Conservation (phyloP, 169 alveolate species). For the Cryptosporidium andersoni region DNA sequence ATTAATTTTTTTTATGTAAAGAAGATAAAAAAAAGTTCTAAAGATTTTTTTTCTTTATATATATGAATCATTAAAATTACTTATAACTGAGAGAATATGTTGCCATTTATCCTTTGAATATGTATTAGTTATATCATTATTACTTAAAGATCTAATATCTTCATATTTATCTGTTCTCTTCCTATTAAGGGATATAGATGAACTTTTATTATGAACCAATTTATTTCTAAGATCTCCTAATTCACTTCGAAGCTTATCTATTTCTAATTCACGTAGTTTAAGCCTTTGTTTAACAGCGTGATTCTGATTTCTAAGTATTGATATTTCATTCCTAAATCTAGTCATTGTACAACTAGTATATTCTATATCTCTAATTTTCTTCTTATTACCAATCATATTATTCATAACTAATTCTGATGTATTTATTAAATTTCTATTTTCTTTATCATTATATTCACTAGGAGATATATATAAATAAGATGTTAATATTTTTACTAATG, state of each 20-base stretch:
- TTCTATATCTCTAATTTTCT: slow-evolving; percentile 26
- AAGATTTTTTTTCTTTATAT: too few species aligned
- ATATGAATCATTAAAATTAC: slow-evolving; percentile 31
- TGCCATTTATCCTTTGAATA: slow-evolving; percentile 52
- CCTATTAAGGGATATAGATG: neutral
- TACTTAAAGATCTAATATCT: neutral
- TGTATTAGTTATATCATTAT: slow-evolving; percentile 2
- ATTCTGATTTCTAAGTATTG: slow-evolving; percentile 29
- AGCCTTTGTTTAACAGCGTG: slow-evolving; percentile 41
- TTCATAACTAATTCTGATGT: slow-evolving; percentile 2
- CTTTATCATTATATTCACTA: neutral
- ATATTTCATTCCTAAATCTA: slow-evolving; percentile 57
- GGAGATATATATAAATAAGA: slow-evolving; percentile 22
- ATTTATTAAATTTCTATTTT: neutral
- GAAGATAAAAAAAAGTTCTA: too few species aligned
- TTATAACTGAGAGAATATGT: slow-evolving; percentile 46
- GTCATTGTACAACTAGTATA: slow-evolving; percentile 17
- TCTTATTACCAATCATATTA: neutral
- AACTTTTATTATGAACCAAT: slow-evolving; percentile 21
- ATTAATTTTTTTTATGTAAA: too few species aligned
- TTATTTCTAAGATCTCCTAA: slow-evolving; percentile 36
- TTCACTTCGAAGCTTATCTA: slow-evolving; percentile 19
- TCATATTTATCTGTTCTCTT: neutral
- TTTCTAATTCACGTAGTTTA: slow-evolving; percentile 37
- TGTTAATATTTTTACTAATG: slow-evolving; percentile 11